Evolutionary conservation across 257 asterid species (phyloP).

Genomic region (Scutellaria minor): DNA sequence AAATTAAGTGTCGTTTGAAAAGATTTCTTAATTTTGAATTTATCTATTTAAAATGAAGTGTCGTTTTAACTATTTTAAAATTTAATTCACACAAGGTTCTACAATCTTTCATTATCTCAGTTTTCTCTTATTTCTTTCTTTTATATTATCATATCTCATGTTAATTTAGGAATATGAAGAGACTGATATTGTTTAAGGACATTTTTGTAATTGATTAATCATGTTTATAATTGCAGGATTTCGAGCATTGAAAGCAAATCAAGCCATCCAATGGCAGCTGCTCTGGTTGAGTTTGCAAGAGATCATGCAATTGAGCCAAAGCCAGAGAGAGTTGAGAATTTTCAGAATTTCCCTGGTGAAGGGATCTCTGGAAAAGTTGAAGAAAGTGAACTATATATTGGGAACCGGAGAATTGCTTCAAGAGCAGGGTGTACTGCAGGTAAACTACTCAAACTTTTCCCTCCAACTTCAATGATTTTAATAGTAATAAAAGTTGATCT

Average conservation of each 20-base stretch:
- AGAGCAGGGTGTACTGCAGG: constrained; percentile 75
- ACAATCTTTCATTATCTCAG: no score
- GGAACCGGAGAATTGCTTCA: constrained; percentile 69
- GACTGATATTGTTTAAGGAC: no score
- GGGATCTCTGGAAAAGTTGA: constrained; percentile 82
- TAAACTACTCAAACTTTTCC: constrained; percentile 22
- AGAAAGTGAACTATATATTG: constrained; percentile 57
- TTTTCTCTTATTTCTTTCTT: no score
- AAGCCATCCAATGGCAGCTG: constrained; percentile 88
- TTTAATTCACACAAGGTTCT: no score
- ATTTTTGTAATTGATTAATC: not conserved
- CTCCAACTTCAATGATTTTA: no score
- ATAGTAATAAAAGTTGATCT: not conserved
- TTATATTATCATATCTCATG: no score
- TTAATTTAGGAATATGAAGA: no score
- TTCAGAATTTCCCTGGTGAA: constrained; percentile 81
- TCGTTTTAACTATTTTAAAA: no score
- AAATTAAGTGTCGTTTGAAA: no score
- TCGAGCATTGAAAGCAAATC: constrained; percentile 92
- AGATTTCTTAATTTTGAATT: no score
- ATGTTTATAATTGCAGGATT: constrained; percentile 51
- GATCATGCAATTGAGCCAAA: constrained; percentile 52
- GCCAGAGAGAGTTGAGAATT: constrained; percentile 68
- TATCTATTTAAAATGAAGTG: no score
- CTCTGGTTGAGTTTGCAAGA: constrained; percentile 65